Evolutionary conservation across 106 monocot genomes (phyloP), one percentile per base, ranked within the genome.

Genomic region (Hemerocallis citrina): DNA sequence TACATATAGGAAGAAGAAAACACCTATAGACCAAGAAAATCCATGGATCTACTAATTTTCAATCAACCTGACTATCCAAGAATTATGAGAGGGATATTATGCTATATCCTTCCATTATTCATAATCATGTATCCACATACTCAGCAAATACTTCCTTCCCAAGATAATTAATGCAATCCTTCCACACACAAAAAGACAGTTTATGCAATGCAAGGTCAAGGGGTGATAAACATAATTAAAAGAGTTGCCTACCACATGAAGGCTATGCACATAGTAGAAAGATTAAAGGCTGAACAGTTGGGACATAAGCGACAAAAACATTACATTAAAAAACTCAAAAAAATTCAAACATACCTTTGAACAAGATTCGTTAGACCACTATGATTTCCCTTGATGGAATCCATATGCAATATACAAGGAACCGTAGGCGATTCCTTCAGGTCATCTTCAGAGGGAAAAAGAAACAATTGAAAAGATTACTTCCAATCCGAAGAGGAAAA

Each of bases 341-440:
- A 52, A 24, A 19, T 37, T 55, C 19, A 35, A 47, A 14, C 40
- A 44, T 35, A 52, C 96, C 96, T 96, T 64, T 87, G 96, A 36
- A 91, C 65, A 39, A 87, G 76, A 76, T 80, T 57, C 72, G 76
- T 91, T 36, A 96, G 73, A 27, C 90, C 90, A 55, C 46, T 72
- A 63, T 96, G 96, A 70, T 64, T 96, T 67, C 96, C 96, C 55
- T 70, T 87, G 13, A 96, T 72, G 37, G 96, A 96, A 84, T 96
- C 96, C 96, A 96, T 77, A 58, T 96, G 96, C 57, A 96, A 68
- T 62, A 96, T 65, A 52, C 96, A 96, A 1, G 96, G 96, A 30
- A 88, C 62, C 64, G 75, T 91, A 5, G 38, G 27, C 40, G 66
- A 66, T 14, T 75, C 57, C 46, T 62, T 71, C 13, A 63, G 35